These are phyloP conservation scores for Cerrena zonata DNA, from an alignment of 1,284 basidiomycete species.

Conservation along the genomic window DNA sequence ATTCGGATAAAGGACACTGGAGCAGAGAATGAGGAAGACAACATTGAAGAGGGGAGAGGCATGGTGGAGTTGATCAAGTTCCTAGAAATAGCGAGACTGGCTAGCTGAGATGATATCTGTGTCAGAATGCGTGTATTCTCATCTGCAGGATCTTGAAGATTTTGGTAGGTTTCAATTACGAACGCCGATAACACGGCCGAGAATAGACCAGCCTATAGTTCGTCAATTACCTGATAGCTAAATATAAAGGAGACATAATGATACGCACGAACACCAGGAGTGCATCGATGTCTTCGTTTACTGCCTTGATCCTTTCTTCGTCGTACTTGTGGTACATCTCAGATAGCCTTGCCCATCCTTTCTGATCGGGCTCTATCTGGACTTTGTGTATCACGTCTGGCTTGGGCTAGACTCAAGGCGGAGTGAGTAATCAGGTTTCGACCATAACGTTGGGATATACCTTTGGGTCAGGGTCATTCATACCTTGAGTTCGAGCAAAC, in stretches of 20 bases:
- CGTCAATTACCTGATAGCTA: background rate
- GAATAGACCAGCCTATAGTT: constrained; percentile 14
- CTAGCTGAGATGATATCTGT: constrained; percentile 12
- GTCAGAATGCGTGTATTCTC: constrained; percentile 5
- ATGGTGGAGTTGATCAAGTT: constrained; percentile 11
- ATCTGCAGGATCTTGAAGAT: constrained; percentile 6
- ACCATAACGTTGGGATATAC: too few species aligned
- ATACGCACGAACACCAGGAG: constrained; percentile 10
- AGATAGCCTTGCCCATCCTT: background rate
- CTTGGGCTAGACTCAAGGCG: too few species aligned
- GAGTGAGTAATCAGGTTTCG: too few species aligned
- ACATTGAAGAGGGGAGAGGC: background rate
- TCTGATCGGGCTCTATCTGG: background rate
- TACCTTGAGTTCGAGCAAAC: too few species aligned
- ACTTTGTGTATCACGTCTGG: background rate
- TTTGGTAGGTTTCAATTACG: constrained; percentile 9
- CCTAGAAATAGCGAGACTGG: constrained; percentile 8
- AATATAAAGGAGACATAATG: background rate
- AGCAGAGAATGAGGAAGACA: background rate
- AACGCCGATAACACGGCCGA: constrained; percentile 17
- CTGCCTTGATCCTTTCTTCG: background rate
- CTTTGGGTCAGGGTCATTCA: too few species aligned
- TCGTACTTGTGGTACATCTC: background rate
- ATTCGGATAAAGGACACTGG: constrained; percentile 8
- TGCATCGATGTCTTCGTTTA: constrained; percentile 9